Evolutionary conservation across 176 grass and related monocot species (phyloP), one percentile per base, ranked within the genome.

Genomic region (Oryza australiensis): DNA sequence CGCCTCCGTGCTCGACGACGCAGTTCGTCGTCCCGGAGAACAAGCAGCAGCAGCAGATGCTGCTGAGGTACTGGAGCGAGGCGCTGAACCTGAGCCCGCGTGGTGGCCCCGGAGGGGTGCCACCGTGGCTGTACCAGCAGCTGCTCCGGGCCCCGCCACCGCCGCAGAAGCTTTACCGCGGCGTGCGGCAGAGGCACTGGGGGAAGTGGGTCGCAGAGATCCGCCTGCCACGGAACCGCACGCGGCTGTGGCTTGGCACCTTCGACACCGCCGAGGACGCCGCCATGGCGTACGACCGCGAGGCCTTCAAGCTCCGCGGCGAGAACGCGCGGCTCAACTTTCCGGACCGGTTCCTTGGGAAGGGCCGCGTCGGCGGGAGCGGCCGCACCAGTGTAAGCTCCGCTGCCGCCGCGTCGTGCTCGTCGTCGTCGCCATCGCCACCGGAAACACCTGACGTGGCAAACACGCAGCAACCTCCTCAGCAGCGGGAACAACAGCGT

Each of bases 161-260:
- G 2, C 89, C 88, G 1, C 83, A 91, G 27, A 98, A 98, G 80
- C 79, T 98, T 32, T 98, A 95, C 80, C 92, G 96, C 28, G 96
- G 96, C 8, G 96, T 98, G 77, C 68, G 96, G 57, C 93, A 98
- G 88, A 76, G 96, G 41, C 93, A 98, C 88, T 98, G 96, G 96
- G 92, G 96, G 0, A 98, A 93, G 83, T 98, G 96, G 96, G 96
- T 98, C 38, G 93, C 96, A 34, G 93, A 98, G 88, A 98, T 98
- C 82, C 93, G 96, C 45, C 77, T 93, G 72, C 96, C 93, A 0
- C 81, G 86, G 41, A 92, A 98, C 82, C 93, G 93, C 51, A 95
- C 90, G 75, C 79, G 96, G 7, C 90, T 93, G n/a, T 98, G 96
- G 93, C 96, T 98, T 28, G 96, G 96, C 66, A 98, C 96, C 0